Conservation (phyloP, 139 green algal genomes). For the Raphidocelis subcapitata region DNA sequence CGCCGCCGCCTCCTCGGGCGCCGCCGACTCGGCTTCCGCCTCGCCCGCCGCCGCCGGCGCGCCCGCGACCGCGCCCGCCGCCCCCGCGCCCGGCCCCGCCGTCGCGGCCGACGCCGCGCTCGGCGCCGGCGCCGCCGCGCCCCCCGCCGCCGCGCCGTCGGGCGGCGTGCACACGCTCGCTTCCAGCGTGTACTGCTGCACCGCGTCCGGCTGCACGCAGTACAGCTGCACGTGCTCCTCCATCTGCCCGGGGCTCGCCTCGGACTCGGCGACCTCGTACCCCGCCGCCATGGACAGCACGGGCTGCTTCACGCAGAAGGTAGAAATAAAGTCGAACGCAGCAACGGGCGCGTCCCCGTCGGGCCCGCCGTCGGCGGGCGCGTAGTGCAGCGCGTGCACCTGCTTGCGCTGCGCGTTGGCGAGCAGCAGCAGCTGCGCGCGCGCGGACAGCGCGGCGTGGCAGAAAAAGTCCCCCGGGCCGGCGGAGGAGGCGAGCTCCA, state of each 20-base stretch:
- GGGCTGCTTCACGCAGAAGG: slow-evolving; percentile 73
- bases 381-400: slow-evolving; percentile 72
- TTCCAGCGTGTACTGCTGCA: slow-evolving; percentile 87
- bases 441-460: slow-evolving; percentile 45
- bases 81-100: neutral
- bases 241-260: slow-evolving; percentile 6
- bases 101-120: neutral
- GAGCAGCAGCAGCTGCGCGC: slow-evolving; percentile 63
- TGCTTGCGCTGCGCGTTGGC: slow-evolving; percentile 68
- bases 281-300: slow-evolving; percentile 70
- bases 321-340: slow-evolving; percentile 62
- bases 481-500: slow-evolving; percentile 1
- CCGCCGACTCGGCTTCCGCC: no score
- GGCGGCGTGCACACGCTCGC: slow-evolving; percentile 49
- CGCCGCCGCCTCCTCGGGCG: no score
- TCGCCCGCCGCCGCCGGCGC: neutral
- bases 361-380: neutral
- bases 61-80: neutral
- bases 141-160: neutral
- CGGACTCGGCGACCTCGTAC: slow-evolving; percentile 31
- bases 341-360: neutral
- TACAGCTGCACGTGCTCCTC: slow-evolving; percentile 45
- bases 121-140: neutral
- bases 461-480: slow-evolving; percentile 49
- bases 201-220: slow-evolving; percentile 74